Base-by-base conservation (phyloP, 768 basidiomycete genomes). In the Russula vinacea region DNA sequence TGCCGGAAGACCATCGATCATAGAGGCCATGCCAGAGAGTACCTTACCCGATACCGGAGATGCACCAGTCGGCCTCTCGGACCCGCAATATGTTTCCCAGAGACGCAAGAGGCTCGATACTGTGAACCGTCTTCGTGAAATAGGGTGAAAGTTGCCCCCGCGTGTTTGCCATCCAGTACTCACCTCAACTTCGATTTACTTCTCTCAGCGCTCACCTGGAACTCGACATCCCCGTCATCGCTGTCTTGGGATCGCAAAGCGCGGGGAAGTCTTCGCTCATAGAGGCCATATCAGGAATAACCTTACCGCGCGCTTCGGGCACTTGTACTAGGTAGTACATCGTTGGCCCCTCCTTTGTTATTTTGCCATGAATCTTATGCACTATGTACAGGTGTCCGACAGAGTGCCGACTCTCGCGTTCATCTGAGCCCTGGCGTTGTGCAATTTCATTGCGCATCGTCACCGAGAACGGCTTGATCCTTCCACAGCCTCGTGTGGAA, bases 221-320 rank as follows among this genome's bases (percentile, higher is more conserved):
- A 53, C 83, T 92, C 7, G 87, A 89, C 68, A 74, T 91, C 0
- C 89, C 90, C 0, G 81, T 84, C 66, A 89, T 91, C 29, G 86
- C 84, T 0, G 89, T 89, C 47, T 81, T 89, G n/a, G 89, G 90
- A 0, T 81, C 79, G 0, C 90, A 91, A 67, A 87, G 84, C 44
- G 87, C 86, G 0, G 89, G 89, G 0, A 90, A 90, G 68, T 89
- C 88, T 0, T 90, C 89, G 0, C 78, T 90, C 4, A 90, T 91
- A 16, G 88, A 92, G 67, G 81, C 86, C 0, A 89, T 91, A 51
- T 88, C 87, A 0, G 87, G 88, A 0, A 83, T 90, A 16, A 87
- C 81, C 0, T 74, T 91, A 0, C 89, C 89, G 17, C 80, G 87
- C 5, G 86, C 85, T 0, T 76, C 83, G 19, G 89, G 89, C 0